phyloP scores from a whole-genome alignment of 116 monocot species.

The Posidonia oceanica region DNA sequence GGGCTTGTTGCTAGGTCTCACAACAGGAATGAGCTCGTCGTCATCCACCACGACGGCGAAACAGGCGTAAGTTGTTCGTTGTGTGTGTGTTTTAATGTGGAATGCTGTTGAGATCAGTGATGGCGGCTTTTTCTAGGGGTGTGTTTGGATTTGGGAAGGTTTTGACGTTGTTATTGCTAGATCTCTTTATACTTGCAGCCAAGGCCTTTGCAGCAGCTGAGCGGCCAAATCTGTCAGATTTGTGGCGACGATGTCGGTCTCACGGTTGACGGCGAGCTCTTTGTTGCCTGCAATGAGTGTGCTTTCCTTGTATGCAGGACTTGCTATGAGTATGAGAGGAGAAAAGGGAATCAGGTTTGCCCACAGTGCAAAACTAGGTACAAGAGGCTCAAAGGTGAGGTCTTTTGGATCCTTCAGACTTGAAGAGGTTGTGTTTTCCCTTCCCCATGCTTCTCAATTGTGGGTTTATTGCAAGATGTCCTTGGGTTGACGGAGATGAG shows the following conservation, averaged over 20 bases:
- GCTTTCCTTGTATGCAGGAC: conserved; percentile 64
- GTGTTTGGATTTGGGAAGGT: background rate
- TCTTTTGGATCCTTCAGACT: background rate
- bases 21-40: conserved; percentile 91
- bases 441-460: background rate
- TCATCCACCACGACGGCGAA: conserved; percentile 81
- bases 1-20: conserved; percentile 95
- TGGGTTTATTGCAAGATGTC: conserved; percentile 29
- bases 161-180: background rate
- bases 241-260: conserved; percentile 77
- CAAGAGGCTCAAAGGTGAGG: conserved; percentile 72
- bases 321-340: conserved; percentile 83
- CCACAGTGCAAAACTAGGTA: conserved; percentile 89
- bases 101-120: background rate
- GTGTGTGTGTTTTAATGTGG: background rate
- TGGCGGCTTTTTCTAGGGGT: background rate
- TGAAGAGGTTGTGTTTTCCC: background rate
- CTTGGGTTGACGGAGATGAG: conserved; percentile 68
- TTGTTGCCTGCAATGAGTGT: conserved; percentile 88
- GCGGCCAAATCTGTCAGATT: conserved; percentile 84
- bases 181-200: conserved; percentile 22
- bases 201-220: conserved; percentile 46
- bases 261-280: conserved; percentile 66
- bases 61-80: conserved; percentile 7
- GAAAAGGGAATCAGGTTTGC: conserved; percentile 71